phyloP scores from a whole-genome alignment of 495 filamentous ascomycete species.

The Podospora bellae-mahoneyi region DNA sequence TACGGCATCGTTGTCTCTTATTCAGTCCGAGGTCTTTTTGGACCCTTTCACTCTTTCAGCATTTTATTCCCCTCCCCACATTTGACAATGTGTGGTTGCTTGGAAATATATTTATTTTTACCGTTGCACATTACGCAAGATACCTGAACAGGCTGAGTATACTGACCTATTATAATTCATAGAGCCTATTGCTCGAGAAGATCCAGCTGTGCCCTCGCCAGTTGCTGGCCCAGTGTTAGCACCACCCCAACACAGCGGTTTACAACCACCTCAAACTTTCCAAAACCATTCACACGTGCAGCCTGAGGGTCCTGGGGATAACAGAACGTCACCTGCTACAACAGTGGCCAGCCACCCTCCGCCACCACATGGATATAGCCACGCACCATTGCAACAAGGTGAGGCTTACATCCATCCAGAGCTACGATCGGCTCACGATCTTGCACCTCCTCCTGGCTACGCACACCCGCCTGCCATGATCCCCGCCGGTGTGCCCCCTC shows the following conservation, averaged over 20 bases:
- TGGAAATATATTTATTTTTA: neutral
- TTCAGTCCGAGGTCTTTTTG: neutral
- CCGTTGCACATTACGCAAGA: neutral
- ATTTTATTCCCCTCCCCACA: neutral
- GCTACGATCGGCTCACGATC: slow-evolving; percentile 32
- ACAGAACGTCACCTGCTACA: slow-evolving; percentile 21
- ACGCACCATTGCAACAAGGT: slow-evolving; percentile 24
- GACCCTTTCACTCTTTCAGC: neutral
- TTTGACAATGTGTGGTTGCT: neutral
- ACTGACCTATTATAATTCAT: slow-evolving; percentile 20
- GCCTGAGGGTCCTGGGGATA: slow-evolving; percentile 20
- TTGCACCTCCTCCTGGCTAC: slow-evolving; percentile 21
- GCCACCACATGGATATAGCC: slow-evolving; percentile 37
- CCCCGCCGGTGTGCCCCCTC: slow-evolving; percentile 26
- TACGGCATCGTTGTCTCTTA: neutral
- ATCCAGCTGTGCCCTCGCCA: slow-evolving; percentile 19
- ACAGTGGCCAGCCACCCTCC: slow-evolving; percentile 12
- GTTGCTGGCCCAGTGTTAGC: slow-evolving; percentile 23
- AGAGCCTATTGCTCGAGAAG: slow-evolving; percentile 31
- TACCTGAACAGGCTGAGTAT: neutral
- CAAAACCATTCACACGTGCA: slow-evolving; percentile 22
- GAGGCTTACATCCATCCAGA: slow-evolving; percentile 35
- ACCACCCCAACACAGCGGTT: slow-evolving; percentile 22
- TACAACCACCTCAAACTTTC: slow-evolving; percentile 19
- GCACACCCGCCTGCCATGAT: slow-evolving; percentile 35